A percentile compares a stretch with the other conserved stretches of the same genome.
phyloP scores from a whole-genome alignment of 140 eudicot species.

The Flaveria floridana region DNA sequence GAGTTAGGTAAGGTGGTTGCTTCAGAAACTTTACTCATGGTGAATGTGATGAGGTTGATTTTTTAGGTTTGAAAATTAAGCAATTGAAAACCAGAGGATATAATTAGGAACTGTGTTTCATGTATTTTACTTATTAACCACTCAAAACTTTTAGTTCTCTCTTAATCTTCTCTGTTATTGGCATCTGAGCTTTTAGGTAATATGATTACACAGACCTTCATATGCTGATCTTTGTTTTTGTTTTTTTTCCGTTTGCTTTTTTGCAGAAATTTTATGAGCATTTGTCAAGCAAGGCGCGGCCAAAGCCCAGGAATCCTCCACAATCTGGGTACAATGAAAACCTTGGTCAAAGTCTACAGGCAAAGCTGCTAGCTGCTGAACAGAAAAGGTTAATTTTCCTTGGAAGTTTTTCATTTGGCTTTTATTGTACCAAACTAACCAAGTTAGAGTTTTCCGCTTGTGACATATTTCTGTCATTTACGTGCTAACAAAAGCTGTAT shows the following conservation, averaged over 20 bases:
- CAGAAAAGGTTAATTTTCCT: conserved; percentile 55
- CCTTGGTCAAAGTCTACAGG: conserved; percentile 72
- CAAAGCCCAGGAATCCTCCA: conserved; percentile 55
- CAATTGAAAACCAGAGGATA: conserved; percentile 17
- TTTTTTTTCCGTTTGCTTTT: not conserved
- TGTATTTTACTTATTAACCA: not conserved
- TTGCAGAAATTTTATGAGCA: conserved; percentile 67
- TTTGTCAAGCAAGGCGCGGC: conserved; percentile 68
- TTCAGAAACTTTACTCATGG: conserved; percentile 32
- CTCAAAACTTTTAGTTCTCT: not conserved
- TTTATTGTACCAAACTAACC: conserved; percentile 11
- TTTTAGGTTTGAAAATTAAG: not conserved
- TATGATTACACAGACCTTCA: not conserved
- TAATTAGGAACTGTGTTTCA: conserved; percentile 1
- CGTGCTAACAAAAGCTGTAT: conserved; percentile 1
- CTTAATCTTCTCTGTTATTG: not conserved
- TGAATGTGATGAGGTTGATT: conserved; percentile 17
- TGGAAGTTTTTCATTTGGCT: not conserved
- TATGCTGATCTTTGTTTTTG: not conserved
- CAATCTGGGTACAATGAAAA: conserved; percentile 49
- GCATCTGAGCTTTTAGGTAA: not conserved
- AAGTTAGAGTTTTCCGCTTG: not conserved
- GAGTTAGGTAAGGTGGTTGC: conserved; percentile 40
- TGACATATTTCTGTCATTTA: conserved; percentile 24
- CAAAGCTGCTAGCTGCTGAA: conserved; percentile 85